phyloP scores from a whole-genome alignment of 805 yeast species.

The Schizosaccharomyces pombe region ASM294v3 CU329670.1:2204001-2204500 shows the following conservation, averaged over 20 bases:
- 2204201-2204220: constrained; percentile 99
- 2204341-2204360: constrained; percentile 30
- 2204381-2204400: neutral
- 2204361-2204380: neutral
- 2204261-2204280: constrained; percentile 99
- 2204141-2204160: constrained; percentile 99
- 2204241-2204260: constrained; percentile 95
- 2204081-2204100: constrained; percentile 99
- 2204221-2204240: constrained; percentile 97
- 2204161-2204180: constrained; percentile 98
- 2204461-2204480: too few species aligned
- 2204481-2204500: too few species aligned
- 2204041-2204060: constrained; percentile 91
- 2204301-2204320: constrained; percentile 93
- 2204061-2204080: constrained; percentile 96
- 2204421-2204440: neutral
- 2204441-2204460: too few species aligned
- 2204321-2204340: constrained; percentile 99
- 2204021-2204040: constrained; percentile 99
- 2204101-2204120: constrained; percentile 98
- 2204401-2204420: neutral
- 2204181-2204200: constrained; percentile 99
- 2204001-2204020: constrained; percentile 95
- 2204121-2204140: constrained; percentile 99
- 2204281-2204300: constrained; percentile 96